Base-by-base conservation (phyloP, 495 filamentous ascomycete species). In the Astrothelium macrocarpum region DNA sequence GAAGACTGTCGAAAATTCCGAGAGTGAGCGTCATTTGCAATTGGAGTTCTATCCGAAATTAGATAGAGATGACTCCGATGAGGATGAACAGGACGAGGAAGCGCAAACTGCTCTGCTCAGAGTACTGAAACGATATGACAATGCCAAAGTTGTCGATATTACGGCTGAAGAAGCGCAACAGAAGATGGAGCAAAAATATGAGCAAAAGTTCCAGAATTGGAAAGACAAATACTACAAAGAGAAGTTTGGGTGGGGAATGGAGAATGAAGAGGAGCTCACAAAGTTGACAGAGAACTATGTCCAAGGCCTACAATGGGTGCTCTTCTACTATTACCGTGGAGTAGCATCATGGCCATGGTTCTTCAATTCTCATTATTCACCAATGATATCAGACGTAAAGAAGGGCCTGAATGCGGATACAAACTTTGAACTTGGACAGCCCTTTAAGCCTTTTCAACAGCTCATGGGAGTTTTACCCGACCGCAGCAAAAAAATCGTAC, bases 331-430 rank as follows among this genome's bases (percentile, higher is more conserved):
- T 72, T 97, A 99, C 72, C 86, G 88, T 61, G 94, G 95, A 59
- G 91, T 99, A 62, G 95, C 87, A 29, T 97, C 92, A 59, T 99
- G 95, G 95, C 89, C 94, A 28, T 99, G 95, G 95, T 99, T 89
- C 75, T 99, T 97, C 75, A 75, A 78, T 36, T 99, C 95, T 71
- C 95, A 99, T 75, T 99, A 97, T 74, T 87, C 95, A 3, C 95
- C 95, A 10, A 96, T 95, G 90, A 97, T 93, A 58, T 93, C 89
- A 84, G 93, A 99, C 77, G 87, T 99, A 68, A 88, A 88, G 67
- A 90, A 88, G 70, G 95, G 95, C 11, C 75, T 97, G 58, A 82
- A 84, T 56, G 95, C 92, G 18, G 83, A 97, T 72, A 86, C 95
- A 75, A 84, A 95, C 68, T 99, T 99, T 79, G 85, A 84, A 65